Base-by-base conservation (phyloP, 345 rosid genomes). In the Citrus inodora region DNA sequence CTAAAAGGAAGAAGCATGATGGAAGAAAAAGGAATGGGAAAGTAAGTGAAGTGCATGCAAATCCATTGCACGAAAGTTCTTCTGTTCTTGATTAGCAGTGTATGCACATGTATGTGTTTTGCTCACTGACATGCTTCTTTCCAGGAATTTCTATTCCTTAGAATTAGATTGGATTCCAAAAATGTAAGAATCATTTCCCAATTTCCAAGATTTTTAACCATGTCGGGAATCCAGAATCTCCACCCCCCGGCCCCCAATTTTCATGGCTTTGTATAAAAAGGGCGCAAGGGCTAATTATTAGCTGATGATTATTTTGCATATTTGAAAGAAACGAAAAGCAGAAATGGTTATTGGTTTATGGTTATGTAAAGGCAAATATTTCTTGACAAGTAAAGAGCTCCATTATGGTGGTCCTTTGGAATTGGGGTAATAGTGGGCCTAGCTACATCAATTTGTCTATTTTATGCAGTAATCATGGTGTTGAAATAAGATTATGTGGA, bases 301-400 rank as follows among this genome's bases (percentile, higher is more conserved):
- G 51, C 51, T 3, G 22, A 48, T 21, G 3, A 4, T 63, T 68
- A 4, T 63, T 68, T 59, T 42, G 48, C 13, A 22, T 46, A 21
- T 66, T 61, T 70, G 59, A 22, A 40, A 56, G 24, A 73, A 72
- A 72, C 76, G 85, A 86, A 86, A 82, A 80, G 89, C 81, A 72
- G 40, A 56, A 59, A 69, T 37, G 78, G 74, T 37, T 83, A 77
- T 81, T 83, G 85, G 78, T 38, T 32, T 71, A 19, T 22, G 11
- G 33, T n/a, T 17, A 58, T 58, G 4, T 8, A 25, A 32, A 62
- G 35, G 27, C 58, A 73, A 73, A 14, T 7, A 53, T 61, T 67
- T 33, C 3, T 40, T 30, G 16, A 65, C 9, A 65, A 24, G 22
- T 27, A 70, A 30, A 8, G 53, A 75, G 42, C 32, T 25, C 5